phyloP scores from a whole-genome alignment of 225 moss, liverwort and hornwort species.

The Physcomitrellopsis africana region DNA sequence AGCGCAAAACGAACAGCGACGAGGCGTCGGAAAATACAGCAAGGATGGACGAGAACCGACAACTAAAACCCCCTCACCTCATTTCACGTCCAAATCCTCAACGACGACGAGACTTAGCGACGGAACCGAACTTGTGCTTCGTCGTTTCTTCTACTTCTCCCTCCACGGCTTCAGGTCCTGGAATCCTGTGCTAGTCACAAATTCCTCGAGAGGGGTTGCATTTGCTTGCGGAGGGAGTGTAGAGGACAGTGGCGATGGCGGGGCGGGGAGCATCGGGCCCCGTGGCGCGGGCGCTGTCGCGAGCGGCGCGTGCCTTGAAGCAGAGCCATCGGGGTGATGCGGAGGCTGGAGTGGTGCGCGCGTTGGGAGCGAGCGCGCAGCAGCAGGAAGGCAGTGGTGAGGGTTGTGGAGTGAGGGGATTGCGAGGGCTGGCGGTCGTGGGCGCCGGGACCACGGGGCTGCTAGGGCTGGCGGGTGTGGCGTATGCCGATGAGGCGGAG shows the following conservation, averaged over 20 bases:
- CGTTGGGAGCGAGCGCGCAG: background rate
- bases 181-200: too few species aligned
- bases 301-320: background rate
- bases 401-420: constrained; percentile 7
- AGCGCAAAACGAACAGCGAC: too few species aligned
- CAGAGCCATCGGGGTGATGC: background rate
- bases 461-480: constrained; percentile 32
- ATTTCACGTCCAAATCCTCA: too few species aligned
- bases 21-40: too few species aligned
- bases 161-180: too few species aligned
- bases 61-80: too few species aligned
- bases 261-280: constrained; percentile 14
- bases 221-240: background rate
- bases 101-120: too few species aligned
- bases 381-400: background rate
- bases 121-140: too few species aligned
- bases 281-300: constrained; percentile 15
- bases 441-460: constrained; percentile 28
- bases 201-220: background rate
- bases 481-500: constrained; percentile 38
- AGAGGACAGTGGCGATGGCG: constrained; percentile 14
- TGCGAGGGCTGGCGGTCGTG: constrained; percentile 22
- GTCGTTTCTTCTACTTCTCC: too few species aligned
- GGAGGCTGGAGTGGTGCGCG: background rate
- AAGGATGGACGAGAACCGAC: too few species aligned